Conservation (phyloP, 495 filamentous ascomycete species). For the Cercophora sp. region DNA sequence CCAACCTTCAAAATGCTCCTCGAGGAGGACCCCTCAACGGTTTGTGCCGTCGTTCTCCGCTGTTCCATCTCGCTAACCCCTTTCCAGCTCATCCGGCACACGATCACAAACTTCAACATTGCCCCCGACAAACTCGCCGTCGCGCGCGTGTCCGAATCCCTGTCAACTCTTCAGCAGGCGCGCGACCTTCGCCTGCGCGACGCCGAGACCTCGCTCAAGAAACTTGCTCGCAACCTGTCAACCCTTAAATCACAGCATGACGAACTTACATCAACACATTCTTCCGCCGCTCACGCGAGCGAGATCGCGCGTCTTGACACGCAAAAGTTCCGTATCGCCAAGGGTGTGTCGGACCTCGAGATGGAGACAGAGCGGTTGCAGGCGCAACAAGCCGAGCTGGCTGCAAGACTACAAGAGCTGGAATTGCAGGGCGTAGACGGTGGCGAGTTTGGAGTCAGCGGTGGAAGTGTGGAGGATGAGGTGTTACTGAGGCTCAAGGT, state of each 20-base stretch:
- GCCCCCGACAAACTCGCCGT: constrained; percentile 79
- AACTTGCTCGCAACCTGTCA: constrained; percentile 67
- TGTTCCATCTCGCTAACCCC: too few species aligned
- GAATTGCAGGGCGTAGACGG: constrained; percentile 77
- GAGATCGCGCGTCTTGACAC: constrained; percentile 82
- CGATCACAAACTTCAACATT: constrained; percentile 92
- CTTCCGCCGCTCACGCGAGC: constrained; percentile 69
- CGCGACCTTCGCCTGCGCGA: constrained; percentile 72
- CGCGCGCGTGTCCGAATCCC: constrained; percentile 78
- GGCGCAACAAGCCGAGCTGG: constrained; percentile 72
- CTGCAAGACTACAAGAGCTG: constrained; percentile 70
- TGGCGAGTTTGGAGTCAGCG: constrained; percentile 31
- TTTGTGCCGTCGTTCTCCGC: constrained; percentile 46
- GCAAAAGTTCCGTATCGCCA: constrained; percentile 91
- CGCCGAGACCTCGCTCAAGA: constrained; percentile 65
- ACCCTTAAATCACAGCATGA: constrained; percentile 65
- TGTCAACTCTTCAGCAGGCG: constrained; percentile 71
- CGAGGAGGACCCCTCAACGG: constrained; percentile 88
- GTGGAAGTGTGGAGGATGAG: constrained; percentile 44
- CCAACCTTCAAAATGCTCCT: constrained; percentile 72
- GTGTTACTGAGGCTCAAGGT: constrained; percentile 76
- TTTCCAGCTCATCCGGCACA: constrained; percentile 86
- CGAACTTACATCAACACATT: constrained; percentile 66
- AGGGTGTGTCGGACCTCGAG: constrained; percentile 81
- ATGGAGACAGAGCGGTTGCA: constrained; percentile 87